Base-by-base conservation (phyloP, 2,329 filamentous ascomycete genomes). In the Penicillium sclerotigenum region DNA sequence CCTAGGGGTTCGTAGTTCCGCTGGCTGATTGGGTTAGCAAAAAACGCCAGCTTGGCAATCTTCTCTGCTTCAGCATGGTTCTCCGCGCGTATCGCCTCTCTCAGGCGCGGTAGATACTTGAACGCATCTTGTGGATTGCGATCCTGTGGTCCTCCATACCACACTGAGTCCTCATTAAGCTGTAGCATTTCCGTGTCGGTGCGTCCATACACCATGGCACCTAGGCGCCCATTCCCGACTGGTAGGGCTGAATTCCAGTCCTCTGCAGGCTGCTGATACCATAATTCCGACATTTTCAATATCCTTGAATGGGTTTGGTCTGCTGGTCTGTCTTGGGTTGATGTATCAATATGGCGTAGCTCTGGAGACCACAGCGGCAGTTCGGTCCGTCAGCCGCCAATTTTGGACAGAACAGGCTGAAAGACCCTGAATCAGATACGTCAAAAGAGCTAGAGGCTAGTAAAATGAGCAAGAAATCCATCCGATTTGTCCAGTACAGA, bases 101-200 rank as follows among this genome's bases (percentile, higher is more conserved):
- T 69, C 6, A 80, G 64, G 18, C 61, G 65, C 37, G 72, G 68
- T 4, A 80, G 67, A 57, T 76, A 69, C 47, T 61, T 59, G 38
- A 71, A 58, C 5, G 76, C 73, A 42, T 74, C 68, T 38, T 67
- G 70, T 20, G 76, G 77, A 18, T 73, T 76, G 16, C 79, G 74
- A 52, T 77, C 68, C 58, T 77, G 76, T 5, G 69, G 71, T 11
- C 76, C 77, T 51, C 77, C 77, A 63, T 78, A 79, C 76, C 75
- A 79, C 2, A 78, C 71, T 3, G 76, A 78, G 57, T 81, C 77
- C 59, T 81, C 79, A 47, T 80, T 81, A 28, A 81, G 65, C 43
- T 76, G 73, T 4, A 81, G 63, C 14, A 75, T 65, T 57, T 81
- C 79, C 4, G 69, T 76, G 29, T 68, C 62, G 5, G 75, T 75